Conservation (phyloP, 768 basidiomycete species). For the Boletus pseudo-olivaceus region DNA sequence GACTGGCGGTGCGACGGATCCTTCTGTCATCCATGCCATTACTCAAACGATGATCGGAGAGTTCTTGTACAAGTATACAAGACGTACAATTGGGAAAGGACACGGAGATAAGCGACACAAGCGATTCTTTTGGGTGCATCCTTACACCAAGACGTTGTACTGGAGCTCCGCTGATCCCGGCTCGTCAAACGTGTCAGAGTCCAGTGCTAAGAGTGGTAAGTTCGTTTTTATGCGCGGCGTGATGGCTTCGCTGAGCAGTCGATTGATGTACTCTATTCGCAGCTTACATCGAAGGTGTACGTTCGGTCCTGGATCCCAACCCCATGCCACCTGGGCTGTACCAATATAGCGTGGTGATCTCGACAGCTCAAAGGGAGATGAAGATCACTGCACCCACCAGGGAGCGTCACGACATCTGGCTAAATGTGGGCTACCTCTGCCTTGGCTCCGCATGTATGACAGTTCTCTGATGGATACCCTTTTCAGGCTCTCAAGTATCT, state of each 20-base stretch:
- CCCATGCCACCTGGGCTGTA: constrained; percentile 93
- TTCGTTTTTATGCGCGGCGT: constrained; percentile 18
- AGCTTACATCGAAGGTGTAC: constrained; percentile 94
- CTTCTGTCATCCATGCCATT: constrained; percentile 88
- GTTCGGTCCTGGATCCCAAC: constrained; percentile 90
- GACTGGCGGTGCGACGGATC: constrained; percentile 66
- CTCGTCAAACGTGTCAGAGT: constrained; percentile 81
- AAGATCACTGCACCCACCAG: constrained; percentile 96
- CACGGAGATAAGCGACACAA: constrained; percentile 87
- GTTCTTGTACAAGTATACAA: constrained; percentile 96
- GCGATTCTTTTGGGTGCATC: constrained; percentile 99
- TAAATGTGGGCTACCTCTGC: constrained; percentile 56
- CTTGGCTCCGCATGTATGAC: constrained; percentile 2
- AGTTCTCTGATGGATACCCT: constrained; percentile 5
- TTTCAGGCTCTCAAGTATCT: constrained; percentile 87
- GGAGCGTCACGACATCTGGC: constrained; percentile 97
- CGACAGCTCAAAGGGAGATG: constrained; percentile 94
- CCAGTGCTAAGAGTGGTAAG: constrained; percentile 95
- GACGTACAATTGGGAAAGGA: constrained; percentile 84
- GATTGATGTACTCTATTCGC: constrained; percentile 6
- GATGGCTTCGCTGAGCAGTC: constrained; percentile 7
- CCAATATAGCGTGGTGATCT: constrained; percentile 89
- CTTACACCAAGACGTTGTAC: constrained; percentile 95
- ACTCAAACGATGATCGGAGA: constrained; percentile 99
- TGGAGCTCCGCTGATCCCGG: constrained; percentile 97